These are phyloP conservation scores for Colletotrichum sp. DNA, from an alignment of 2,329 filamentous ascomycete genomes.

Conservation along the genomic window DNA sequence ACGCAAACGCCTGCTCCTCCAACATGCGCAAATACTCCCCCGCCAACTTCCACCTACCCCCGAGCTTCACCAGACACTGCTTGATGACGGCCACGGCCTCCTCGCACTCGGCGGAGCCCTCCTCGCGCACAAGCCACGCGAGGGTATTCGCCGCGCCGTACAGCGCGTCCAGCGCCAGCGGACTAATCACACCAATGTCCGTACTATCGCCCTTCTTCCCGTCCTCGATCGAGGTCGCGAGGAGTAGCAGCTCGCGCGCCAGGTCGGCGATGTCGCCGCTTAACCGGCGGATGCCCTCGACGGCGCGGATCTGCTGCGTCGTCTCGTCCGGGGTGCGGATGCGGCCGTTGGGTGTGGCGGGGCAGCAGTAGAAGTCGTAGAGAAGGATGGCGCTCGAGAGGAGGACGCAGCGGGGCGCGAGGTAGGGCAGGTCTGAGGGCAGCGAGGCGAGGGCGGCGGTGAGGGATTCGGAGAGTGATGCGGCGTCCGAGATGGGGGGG, in stretches of 20 bases:
- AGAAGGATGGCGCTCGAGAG: conserved; percentile 29
- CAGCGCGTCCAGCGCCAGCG: conserved; percentile 40
- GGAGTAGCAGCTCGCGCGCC: conserved; percentile 26
- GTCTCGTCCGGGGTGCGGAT: conserved; percentile 26
- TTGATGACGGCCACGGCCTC: conserved; percentile 33
- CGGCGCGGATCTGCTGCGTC: conserved; percentile 35
- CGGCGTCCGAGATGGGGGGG: neutral
- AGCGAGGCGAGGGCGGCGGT: neutral
- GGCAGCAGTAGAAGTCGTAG: conserved; percentile 42
- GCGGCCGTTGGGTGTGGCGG: conserved; percentile 26
- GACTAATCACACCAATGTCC: conserved; percentile 34
- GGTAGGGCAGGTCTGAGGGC: neutral
- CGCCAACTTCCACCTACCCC: conserved; percentile 39
- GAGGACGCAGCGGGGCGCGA: conserved; percentile 24
- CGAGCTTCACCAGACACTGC: conserved; percentile 31
- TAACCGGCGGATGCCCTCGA: conserved; percentile 35
- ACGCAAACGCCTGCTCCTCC: conserved; percentile 37
- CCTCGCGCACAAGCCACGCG: conserved; percentile 42
- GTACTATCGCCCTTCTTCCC: neutral
- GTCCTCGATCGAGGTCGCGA: conserved; percentile 21
- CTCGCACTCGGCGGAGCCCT: conserved; percentile 32
- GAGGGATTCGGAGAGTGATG: neutral
- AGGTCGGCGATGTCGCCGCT: conserved; percentile 33
- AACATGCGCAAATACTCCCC: conserved; percentile 40
- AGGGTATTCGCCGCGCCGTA: conserved; percentile 41